Evolutionary conservation across 495 filamentous ascomycete species (phyloP), one percentile per base, ranked within the genome.

Genomic region (Penicillium parvum): DNA sequence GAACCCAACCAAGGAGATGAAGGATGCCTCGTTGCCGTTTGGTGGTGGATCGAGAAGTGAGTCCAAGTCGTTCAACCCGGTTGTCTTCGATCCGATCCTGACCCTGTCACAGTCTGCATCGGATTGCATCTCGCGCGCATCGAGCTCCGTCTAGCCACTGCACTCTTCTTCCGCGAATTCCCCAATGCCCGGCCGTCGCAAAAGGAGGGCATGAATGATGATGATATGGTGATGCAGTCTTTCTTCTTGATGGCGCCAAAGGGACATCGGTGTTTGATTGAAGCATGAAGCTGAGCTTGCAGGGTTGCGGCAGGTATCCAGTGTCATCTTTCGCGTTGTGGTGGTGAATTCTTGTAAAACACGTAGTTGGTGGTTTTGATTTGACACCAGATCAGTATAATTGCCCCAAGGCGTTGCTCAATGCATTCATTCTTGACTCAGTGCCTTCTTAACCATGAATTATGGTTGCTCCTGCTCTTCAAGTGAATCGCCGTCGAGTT

Each of bases 21-120:
- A 75, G 40, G 65, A 77, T 25, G 61, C 66, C 5, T 76, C 72
- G 10, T 50, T 78, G 39, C 63, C 75, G 0, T 82, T 77, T 50
- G 75, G 78, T 1, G 75, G 62, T 12, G 78, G 76, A 6, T 63
- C 58, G 16, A 61, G 71, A 23, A 58, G 66, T 65, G 40, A 47
- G 59, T 61, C 9, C 4, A 32, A 14, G n/a, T n/a, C n/a, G n/a
- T n/a, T n/a, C n/a, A n/a, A n/a, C n/a, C n/a, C n/a, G n/a, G n/a
- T n/a, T n/a, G n/a, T n/a, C n/a, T n/a, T n/a, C n/a, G n/a, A n/a
- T n/a, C n/a, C n/a, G n/a, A n/a, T n/a, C n/a, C 32, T 44, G n/a
- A 44, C 11, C 3, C n/a, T 37, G 8, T 36, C 8, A 32, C 46
- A 76, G 69, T 67, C 19, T 71, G 65, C 20, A 47, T 71, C 5